phyloP scores from a whole-genome alignment of 1,284 basidiomycete genomes.

The Papiliotrema laurentii region DNA sequence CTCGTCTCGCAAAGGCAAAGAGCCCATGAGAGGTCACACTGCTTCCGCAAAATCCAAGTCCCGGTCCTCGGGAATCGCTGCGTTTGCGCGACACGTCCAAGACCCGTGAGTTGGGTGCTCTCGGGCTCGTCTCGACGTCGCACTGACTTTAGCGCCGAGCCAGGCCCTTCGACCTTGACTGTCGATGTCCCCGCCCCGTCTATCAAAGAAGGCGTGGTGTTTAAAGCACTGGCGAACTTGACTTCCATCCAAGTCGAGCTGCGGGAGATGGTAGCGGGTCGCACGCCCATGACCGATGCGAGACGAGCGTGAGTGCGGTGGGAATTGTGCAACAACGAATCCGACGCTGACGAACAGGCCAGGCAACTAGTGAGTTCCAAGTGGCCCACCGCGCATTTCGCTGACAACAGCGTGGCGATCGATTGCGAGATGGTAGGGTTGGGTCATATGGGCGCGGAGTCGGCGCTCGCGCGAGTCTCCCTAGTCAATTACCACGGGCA shows the following conservation, averaged over 20 bases:
- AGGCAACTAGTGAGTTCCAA: slow-evolving; percentile 27
- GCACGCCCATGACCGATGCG: slow-evolving; percentile 28
- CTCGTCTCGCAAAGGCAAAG: slow-evolving; percentile 5
- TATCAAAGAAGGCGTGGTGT: slow-evolving; percentile 25
- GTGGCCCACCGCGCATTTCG: not conserved
- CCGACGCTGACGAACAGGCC: slow-evolving; percentile 17
- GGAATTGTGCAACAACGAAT: not conserved
- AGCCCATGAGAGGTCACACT: not conserved
- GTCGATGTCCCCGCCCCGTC: slow-evolving; percentile 9
- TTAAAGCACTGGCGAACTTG: slow-evolving; percentile 26
- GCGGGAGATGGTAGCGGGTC: slow-evolving; percentile 39
- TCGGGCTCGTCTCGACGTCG: too few species aligned
- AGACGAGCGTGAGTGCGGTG: slow-evolving; percentile 35
- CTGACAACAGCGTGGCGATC: slow-evolving; percentile 23
- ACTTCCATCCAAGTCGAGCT: slow-evolving; percentile 34
- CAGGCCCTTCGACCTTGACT: slow-evolving; percentile 8
- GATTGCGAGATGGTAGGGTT: slow-evolving; percentile 84
- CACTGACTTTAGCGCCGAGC: slow-evolving; percentile 3
- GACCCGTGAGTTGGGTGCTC: not conserved
- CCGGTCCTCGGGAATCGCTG: not conserved
- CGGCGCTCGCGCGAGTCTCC: slow-evolving; percentile 82
- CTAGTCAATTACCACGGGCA: slow-evolving; percentile 87
- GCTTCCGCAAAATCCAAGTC: too few species aligned
- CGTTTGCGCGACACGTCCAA: not conserved
- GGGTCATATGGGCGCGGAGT: slow-evolving; percentile 72